Evolutionary conservation across 1,139 yeast species (phyloP), one percentile per base, ranked within the genome.

Genomic region (Candida glucosophila): DNA sequence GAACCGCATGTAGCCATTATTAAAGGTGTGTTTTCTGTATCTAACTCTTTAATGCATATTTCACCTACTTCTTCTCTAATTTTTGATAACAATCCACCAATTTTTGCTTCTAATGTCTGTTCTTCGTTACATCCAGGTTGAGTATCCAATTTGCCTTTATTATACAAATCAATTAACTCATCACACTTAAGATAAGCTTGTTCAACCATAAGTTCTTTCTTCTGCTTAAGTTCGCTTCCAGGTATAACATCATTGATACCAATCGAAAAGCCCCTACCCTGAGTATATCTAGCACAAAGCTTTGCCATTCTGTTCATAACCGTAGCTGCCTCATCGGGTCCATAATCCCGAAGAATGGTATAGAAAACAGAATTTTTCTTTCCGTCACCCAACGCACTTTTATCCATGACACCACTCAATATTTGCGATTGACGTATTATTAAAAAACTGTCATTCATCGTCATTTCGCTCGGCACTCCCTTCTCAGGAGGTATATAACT

Each of bases 1-100:
- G 98, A 90, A 41, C 99, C 99, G 70, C 98, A 90, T 1, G 95
- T 85, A 7, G 98, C 97, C 99, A 92, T 92, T 49, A 92, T 88
- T 47, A 92, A 71, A 20, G 98, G 98, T 19, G 98, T 95, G 52
- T 92, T 92, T 23, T 86, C 73, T 29, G 81, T 73, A 40, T 85
- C 96, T 35, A 92, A 62, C 52, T 90, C 98, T 31, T 69, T 73
- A 47, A 92, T 88, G 67, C 98, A 92, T 33, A 86, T 95, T 40
- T 90, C 97, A 53, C 98, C 99, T 15, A 90, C 97, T 55, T 92
- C 95, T 65, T 90, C 98, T 72, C 99, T 79, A 30, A 92, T 98
- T 49, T 88, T 90, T 12, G 98, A 90, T 37, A 92, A 63, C 22
- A 90, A 60, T 39, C 98, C 98, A 57, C 96, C 94, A 52, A 92